These are phyloP conservation scores for Trametes polyzona DNA, from an alignment of 1,284 basidiomycete genomes.

Conservation along the genomic window DNA sequence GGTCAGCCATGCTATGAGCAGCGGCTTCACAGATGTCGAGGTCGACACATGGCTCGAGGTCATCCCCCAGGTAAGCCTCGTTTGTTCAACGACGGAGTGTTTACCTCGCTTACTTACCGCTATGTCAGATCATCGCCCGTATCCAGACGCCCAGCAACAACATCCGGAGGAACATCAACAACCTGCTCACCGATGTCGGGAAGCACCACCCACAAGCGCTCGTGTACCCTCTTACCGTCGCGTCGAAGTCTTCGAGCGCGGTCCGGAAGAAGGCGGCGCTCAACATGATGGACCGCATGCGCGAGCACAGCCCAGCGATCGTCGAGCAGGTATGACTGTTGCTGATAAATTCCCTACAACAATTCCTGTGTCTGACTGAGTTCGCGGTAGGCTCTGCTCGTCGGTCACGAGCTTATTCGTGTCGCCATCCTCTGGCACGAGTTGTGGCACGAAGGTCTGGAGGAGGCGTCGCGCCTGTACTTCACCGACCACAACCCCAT, in stretches of 20 bases:
- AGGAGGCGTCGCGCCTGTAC: slow-evolving; percentile 96
- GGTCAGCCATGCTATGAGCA: slow-evolving; percentile 89
- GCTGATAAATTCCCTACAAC: background rate
- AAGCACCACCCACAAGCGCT: slow-evolving; percentile 97
- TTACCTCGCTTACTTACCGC: background rate
- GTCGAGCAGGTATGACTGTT: slow-evolving; percentile 76
- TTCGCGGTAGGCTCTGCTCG: slow-evolving; percentile 75
- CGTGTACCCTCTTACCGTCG: slow-evolving; percentile 98
- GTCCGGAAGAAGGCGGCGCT: slow-evolving; percentile 86
- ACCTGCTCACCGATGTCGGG: slow-evolving; percentile 91
- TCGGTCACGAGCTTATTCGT: slow-evolving; percentile 95
- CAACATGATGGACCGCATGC: slow-evolving; percentile 92
- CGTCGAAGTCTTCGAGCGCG: slow-evolving; percentile 92
- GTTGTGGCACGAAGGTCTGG: slow-evolving; percentile 98
- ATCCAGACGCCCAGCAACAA: slow-evolving; percentile 93
- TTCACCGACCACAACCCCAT: slow-evolving; percentile 99
- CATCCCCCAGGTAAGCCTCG: slow-evolving; percentile 81
- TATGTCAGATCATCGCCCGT: slow-evolving; percentile 89
- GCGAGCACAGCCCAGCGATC: slow-evolving; percentile 87
- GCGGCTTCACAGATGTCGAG: slow-evolving; percentile 89
- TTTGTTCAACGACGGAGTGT: background rate
- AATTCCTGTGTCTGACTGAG: background rate
- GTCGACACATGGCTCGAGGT: slow-evolving; percentile 99
- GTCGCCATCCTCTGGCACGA: slow-evolving; percentile 99
- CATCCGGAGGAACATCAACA: slow-evolving; percentile 90